Base-by-base conservation (phyloP, 805 yeast species). In the Priceomyces castillae region DNA sequence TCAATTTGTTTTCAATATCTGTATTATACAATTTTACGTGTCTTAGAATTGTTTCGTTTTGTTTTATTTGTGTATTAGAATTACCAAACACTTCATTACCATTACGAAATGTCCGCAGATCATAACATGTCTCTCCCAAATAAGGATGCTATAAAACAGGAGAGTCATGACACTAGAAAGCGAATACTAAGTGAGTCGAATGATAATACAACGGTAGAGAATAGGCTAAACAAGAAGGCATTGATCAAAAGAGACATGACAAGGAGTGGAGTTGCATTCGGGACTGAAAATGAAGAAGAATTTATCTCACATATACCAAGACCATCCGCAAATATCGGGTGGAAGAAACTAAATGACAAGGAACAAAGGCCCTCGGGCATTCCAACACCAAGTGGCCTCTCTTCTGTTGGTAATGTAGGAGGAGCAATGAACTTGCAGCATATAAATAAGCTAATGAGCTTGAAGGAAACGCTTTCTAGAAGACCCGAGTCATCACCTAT, bases 191-290 rank as follows among this genome's bases (percentile, higher is more conserved):
- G 48, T 17, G 59, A 58, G 15, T 47, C 54, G 14, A 26, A 31
- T 14, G 48, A 50, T 31, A 47, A 36, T 9, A 18, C 26, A 9
- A 12, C 17, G 26, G 34, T 34, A 36, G 23, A n/a, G 33, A 18
- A n/a, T 6, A 19, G 16, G 36, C 19, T n/a, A 16, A 16, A 41
- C 3, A 51, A 51, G 36, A 41, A 56, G 33, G 48, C 49, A 18
- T 49, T 56, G 4, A 42, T 56, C n/a, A 58, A 54, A 7, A 52
- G 52, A 37, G 58, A 51, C 37, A 42, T 56, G 52, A 58, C 44
- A 12, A 46, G 38, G 17, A 28, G 20, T 30, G n/a, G 41, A 30
- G 31, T 28, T 28, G 15, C 31, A 11, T n/a, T 5, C 4, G 31
- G 31, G 31, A 28, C 15, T 5, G 30, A 39, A 15, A 22, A 15